These are phyloP conservation scores for Phialocephala sp. DNA, from an alignment of 2,329 filamentous ascomycete genomes.

Conservation along the genomic window DNA sequence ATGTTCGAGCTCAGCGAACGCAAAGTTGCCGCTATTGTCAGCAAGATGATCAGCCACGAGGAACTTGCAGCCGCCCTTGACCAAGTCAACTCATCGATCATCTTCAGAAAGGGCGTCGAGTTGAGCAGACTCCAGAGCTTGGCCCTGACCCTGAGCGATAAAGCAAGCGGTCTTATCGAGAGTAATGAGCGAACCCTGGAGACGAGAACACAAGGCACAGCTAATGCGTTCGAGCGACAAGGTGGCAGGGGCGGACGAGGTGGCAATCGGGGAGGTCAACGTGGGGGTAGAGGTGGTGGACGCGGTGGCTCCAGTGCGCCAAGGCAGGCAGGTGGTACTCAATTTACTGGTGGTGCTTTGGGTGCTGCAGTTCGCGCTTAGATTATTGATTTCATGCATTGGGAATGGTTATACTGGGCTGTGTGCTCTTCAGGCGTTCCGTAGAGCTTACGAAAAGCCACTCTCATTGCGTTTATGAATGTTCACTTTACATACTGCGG, in stretches of 20 bases:
- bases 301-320: slow-evolving; percentile 63
- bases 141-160: slow-evolving; percentile 92
- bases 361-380: slow-evolving; percentile 70
- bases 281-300: slow-evolving; percentile 65
- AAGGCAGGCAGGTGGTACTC: slow-evolving; percentile 73
- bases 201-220: slow-evolving; percentile 93
- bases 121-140: slow-evolving; percentile 94
- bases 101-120: slow-evolving; percentile 99
- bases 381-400: slow-evolving; percentile 40
- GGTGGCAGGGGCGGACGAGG: slow-evolving; percentile 74
- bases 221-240: slow-evolving; percentile 94
- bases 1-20: slow-evolving; percentile 95
- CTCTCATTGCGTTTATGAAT: slow-evolving; percentile 6
- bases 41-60: slow-evolving; percentile 99
- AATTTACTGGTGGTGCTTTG: slow-evolving; percentile 82
- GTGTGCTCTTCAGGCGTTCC: slow-evolving; percentile 41
- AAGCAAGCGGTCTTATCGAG: slow-evolving; percentile 95
- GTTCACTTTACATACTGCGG: background rate
- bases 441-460: slow-evolving; percentile 43
- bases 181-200: slow-evolving; percentile 96
- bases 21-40: slow-evolving; percentile 94
- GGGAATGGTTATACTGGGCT: slow-evolving; percentile 40
- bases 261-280: slow-evolving; percentile 64
- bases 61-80: slow-evolving; percentile 95
- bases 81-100: slow-evolving; percentile 95